These are phyloP conservation scores for Populus ilicifolia DNA, from an alignment of 345 rosid species.

Conservation along the genomic window DNA sequence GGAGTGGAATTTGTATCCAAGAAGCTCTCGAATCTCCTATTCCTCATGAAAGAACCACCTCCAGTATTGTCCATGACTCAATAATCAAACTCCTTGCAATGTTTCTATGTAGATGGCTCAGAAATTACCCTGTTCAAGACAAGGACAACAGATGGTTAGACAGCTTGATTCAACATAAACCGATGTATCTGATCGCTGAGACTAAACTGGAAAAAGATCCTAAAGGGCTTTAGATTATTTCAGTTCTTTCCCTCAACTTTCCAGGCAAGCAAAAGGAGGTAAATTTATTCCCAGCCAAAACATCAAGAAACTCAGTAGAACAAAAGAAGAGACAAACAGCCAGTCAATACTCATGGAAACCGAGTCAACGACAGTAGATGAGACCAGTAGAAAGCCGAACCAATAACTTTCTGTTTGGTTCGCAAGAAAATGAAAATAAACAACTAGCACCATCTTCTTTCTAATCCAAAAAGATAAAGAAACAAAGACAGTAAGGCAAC, in stretches of 20 bases:
- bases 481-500: not conserved
- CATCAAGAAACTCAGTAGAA: not conserved
- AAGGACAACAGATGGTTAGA: not conserved
- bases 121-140: not conserved
- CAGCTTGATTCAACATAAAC: not conserved
- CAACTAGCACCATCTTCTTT: not conserved
- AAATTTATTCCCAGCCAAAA: not conserved
- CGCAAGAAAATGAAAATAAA: not conserved
- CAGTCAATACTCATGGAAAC: not conserved
- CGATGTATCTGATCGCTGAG: not conserved
- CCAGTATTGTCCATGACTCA: slow-evolving; percentile 31
- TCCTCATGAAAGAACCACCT: slow-evolving; percentile 37
- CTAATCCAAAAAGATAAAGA: not conserved
- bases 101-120: too few species aligned
- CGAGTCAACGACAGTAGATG: not conserved
- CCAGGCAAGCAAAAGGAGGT: not conserved
- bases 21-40: slow-evolving; percentile 44
- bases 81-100: not conserved
- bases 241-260: not conserved
- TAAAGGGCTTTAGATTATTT: not conserved
- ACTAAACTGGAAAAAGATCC: not conserved
- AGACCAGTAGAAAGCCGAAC: too few species aligned
- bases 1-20: slow-evolving; percentile 24
- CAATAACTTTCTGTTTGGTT: too few species aligned
- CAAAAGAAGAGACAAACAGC: not conserved